These are phyloP conservation scores for Diaporthe destruens DNA, from an alignment of 2,329 filamentous ascomycete genomes.

Conservation along the genomic window DNA sequence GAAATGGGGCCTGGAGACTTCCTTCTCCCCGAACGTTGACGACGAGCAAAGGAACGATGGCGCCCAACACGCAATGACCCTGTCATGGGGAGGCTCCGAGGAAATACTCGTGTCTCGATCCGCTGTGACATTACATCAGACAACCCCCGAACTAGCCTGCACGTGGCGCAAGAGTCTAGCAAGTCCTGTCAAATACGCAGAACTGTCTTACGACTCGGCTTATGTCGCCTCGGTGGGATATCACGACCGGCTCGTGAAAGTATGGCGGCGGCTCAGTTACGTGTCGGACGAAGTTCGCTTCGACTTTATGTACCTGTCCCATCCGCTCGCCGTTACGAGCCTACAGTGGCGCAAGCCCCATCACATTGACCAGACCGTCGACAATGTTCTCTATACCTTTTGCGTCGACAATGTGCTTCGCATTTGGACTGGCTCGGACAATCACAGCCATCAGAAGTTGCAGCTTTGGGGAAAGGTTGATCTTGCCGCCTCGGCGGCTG, in stretches of 20 bases:
- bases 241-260: slow-evolving; percentile 87
- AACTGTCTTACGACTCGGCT: slow-evolving; percentile 87
- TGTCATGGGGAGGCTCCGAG: slow-evolving; percentile 90
- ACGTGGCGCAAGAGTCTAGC: slow-evolving; percentile 84
- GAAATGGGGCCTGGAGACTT: slow-evolving; percentile 77
- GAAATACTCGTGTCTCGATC: slow-evolving; percentile 85
- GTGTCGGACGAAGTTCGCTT: slow-evolving; percentile 87
- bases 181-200: slow-evolving; percentile 78
- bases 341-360: slow-evolving; percentile 88
- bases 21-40: slow-evolving; percentile 59
- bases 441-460: slow-evolving; percentile 77
- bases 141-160: slow-evolving; percentile 62
- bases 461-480: slow-evolving; percentile 87
- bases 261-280: slow-evolving; percentile 91
- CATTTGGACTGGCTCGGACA: slow-evolving; percentile 85
- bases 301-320: slow-evolving; percentile 90
- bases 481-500: slow-evolving; percentile 65
- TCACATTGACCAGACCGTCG: slow-evolving; percentile 80
- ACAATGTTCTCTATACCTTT: slow-evolving; percentile 91
- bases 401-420: slow-evolving; percentile 84
- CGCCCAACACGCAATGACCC: slow-evolving; percentile 56
- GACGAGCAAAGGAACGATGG: slow-evolving; percentile 45
- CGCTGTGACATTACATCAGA: slow-evolving; percentile 76
- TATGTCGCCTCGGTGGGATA: slow-evolving; percentile 85
- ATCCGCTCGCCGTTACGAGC: slow-evolving; percentile 83